Evolutionary conservation across 2,329 filamentous ascomycete species (phyloP).

Genomic region (Aspergillus caelatus): DNA sequence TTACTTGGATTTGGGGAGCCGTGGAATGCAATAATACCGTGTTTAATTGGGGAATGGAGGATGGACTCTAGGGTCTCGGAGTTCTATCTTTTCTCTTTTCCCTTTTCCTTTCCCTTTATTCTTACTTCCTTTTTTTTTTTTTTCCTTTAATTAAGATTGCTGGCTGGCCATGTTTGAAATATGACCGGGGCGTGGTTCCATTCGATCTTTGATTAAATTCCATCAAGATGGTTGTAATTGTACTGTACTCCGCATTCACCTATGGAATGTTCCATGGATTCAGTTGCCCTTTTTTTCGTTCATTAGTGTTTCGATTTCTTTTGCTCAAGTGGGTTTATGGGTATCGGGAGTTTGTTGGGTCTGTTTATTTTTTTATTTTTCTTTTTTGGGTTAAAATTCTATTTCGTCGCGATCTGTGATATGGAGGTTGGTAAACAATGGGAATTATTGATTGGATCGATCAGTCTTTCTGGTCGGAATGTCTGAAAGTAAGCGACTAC

Average conservation of each 20-base stretch:
- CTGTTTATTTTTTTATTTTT: neutral
- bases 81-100: neutral
- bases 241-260: no score
- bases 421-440: neutral
- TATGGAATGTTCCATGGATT: neutral
- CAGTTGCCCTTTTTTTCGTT: neutral
- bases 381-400: neutral
- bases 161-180: neutral
- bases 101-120: neutral
- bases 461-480: neutral
- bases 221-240: neutral
- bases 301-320: neutral
- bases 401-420: neutral
- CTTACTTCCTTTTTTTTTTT: neutral
- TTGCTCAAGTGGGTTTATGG: neutral
- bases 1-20: neutral
- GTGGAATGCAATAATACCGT: neutral
- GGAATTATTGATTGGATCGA: neutral
- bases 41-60: neutral
- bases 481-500: neutral
- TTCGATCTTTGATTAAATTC: neutral
- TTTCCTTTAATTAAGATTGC: neutral
- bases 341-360: neutral
- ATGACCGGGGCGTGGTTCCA: neutral
- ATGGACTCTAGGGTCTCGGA: no score